phyloP scores from a whole-genome alignment of 306 rosid genomes.

The Sechiopsis laciniata region DNA sequence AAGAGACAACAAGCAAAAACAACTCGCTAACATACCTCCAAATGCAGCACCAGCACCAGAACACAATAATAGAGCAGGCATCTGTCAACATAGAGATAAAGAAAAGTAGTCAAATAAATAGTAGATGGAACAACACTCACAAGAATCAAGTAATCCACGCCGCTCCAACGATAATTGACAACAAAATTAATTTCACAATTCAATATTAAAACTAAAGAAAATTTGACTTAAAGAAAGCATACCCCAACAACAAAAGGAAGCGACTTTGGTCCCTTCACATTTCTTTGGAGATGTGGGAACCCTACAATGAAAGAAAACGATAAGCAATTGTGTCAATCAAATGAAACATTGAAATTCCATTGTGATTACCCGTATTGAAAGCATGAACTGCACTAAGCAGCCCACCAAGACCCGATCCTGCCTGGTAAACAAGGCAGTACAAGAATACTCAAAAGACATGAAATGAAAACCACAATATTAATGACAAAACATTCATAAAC shows the following conservation, averaged over 20 bases:
- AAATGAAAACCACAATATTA: not conserved
- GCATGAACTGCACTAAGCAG: conserved; percentile 70
- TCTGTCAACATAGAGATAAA: conserved; percentile 35
- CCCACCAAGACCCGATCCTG: conserved; percentile 79
- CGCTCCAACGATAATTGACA: not conserved
- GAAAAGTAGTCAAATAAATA: not conserved
- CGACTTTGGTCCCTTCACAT: conserved; percentile 92
- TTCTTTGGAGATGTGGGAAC: conserved; percentile 67
- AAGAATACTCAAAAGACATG: not conserved
- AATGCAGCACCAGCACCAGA: conserved; percentile 80
- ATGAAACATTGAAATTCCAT: not conserved
- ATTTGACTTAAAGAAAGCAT: not conserved
- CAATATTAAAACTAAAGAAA: not conserved
- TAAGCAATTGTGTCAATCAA: not conserved
- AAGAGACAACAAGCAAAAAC: conserved; percentile 9
- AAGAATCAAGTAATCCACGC: not conserved
- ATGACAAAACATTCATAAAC: conserved; percentile 5
- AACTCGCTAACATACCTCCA: conserved; percentile 51
- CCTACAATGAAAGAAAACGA: conserved; percentile 46
- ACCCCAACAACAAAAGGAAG: conserved; percentile 91
- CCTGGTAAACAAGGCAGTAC: conserved; percentile 35
- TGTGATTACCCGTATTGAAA: conserved; percentile 52
- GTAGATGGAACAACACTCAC: not conserved
- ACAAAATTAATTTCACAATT: conserved; percentile 3
- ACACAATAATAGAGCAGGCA: conserved; percentile 72